Evolutionary conservation across 345 rosid species (phyloP).

Genomic region (Isatis tinctoria): DNA sequence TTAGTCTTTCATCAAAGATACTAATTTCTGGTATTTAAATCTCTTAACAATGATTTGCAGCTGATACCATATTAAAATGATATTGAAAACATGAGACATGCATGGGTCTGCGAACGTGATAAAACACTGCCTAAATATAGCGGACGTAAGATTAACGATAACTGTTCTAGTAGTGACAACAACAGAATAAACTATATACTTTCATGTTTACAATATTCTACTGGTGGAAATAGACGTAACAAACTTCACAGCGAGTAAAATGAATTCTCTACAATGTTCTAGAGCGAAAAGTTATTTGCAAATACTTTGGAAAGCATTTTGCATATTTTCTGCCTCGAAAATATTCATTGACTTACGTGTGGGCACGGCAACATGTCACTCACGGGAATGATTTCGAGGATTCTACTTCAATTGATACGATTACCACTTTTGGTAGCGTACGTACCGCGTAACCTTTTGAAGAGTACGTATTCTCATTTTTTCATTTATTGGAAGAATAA

Average conservation of each 20-base stretch:
- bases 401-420: slow-evolving; percentile 18
- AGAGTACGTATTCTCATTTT: background rate
- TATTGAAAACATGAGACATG: background rate
- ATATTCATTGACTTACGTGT: slow-evolving; percentile 24
- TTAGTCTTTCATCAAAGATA: background rate
- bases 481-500: background rate
- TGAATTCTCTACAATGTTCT: background rate
- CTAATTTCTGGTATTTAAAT: background rate
- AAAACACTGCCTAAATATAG: background rate
- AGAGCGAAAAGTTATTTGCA: slow-evolving; percentile 1
- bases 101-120: background rate
- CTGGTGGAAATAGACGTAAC: background rate
- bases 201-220: background rate
- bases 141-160: background rate
- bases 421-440: slow-evolving; percentile 24
- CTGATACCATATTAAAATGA: background rate
- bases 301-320: slow-evolving; percentile 21
- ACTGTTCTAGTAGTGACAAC: background rate
- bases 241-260: background rate
- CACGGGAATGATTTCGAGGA: slow-evolving; percentile 10
- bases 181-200: background rate
- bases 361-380: slow-evolving; percentile 20
- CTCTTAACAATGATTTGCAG: background rate
- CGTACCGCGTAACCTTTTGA: slow-evolving; percentile 16
- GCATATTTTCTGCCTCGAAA: background rate